Percentiles rank a stretch among this genome's conserved stretches.
phyloP scores from a whole-genome alignment of 2,329 filamentous ascomycete genomes.

The Beauveria bassiana region DNA sequence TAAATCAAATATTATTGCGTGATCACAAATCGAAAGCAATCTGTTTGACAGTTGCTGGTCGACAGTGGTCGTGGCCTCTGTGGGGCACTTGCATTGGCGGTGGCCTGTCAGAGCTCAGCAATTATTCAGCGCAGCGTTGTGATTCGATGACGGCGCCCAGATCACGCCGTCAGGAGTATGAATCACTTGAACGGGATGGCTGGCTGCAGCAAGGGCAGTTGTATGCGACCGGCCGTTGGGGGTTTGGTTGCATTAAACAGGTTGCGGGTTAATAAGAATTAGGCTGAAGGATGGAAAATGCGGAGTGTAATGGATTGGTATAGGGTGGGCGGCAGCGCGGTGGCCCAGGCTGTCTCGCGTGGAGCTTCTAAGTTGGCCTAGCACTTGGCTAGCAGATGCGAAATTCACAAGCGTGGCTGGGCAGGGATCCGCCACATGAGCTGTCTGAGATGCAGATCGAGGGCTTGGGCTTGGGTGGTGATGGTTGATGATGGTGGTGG shows the following conservation, averaged over 20 bases:
- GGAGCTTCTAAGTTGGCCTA: conserved; percentile 4
- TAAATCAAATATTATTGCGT: background rate
- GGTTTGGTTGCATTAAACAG: background rate
- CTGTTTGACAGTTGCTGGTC: background rate
- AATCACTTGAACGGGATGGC: conserved; percentile 3
- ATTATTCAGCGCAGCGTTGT: conserved; percentile 20
- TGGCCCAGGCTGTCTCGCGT: background rate
- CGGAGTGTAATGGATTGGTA: background rate
- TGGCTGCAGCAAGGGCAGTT: conserved; percentile 1
- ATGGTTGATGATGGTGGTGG: background rate
- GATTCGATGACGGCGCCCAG: conserved; percentile 2
- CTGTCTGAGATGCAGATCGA: conserved; percentile 7
- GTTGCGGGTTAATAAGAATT: background rate
- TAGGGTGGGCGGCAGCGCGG: background rate
- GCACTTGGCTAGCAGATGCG: background rate
- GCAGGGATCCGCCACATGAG: background rate
- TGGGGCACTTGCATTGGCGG: background rate
- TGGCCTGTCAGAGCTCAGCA: conserved; percentile 19
- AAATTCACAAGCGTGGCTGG: background rate
- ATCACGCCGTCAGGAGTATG: background rate
- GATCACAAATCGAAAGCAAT: conserved; percentile 4
- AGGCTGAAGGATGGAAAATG: background rate
- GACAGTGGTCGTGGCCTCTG: background rate
- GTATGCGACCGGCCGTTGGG: conserved; percentile 1
- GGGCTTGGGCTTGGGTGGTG: background rate